These are phyloP conservation scores for Pelargonium australe DNA, from an alignment of 441 rosid species.

Conservation along the genomic window DNA sequence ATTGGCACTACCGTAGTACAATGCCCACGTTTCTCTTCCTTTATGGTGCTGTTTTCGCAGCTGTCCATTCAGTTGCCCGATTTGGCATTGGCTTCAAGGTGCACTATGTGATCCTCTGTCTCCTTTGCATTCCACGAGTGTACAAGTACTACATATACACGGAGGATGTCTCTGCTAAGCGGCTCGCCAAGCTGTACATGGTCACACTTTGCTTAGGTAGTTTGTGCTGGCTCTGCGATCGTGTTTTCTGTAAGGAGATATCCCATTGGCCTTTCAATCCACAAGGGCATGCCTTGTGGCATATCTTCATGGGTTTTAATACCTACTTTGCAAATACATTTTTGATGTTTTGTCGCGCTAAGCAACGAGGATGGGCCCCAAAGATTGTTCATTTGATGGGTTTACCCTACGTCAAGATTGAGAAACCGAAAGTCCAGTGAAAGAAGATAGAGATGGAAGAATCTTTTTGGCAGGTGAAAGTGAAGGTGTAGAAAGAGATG, in stretches of 20 bases:
- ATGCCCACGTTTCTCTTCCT: slow-evolving; percentile 17
- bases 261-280: slow-evolving; percentile 23
- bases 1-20: slow-evolving; percentile 26
- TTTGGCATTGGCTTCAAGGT: slow-evolving; percentile 25
- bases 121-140: slow-evolving; percentile 23
- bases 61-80: slow-evolving; percentile 19
- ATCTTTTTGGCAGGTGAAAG: neutral
- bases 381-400: slow-evolving; percentile 20
- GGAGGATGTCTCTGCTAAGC: slow-evolving; percentile 20
- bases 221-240: slow-evolving; percentile 20
- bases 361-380: slow-evolving; percentile 20
- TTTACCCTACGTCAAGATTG: slow-evolving; percentile 26
- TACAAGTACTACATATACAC: slow-evolving; percentile 29
- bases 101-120: slow-evolving; percentile 22
- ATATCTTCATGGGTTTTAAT: slow-evolving; percentile 25
- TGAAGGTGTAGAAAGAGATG: slow-evolving; percentile 14
- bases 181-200: slow-evolving; percentile 18
- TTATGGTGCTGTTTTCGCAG: slow-evolving; percentile 21
- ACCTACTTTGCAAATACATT: slow-evolving; percentile 15
- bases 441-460: neutral
- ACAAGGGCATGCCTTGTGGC: slow-evolving; percentile 22
- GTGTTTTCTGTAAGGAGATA: slow-evolving; percentile 20
- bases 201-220: slow-evolving; percentile 21
- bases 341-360: slow-evolving; percentile 26
- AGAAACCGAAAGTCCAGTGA: slow-evolving; percentile 23